Evolutionary conservation across 768 basidiomycete genomes (phyloP).

Genomic region (Suillus americanus): DNA sequence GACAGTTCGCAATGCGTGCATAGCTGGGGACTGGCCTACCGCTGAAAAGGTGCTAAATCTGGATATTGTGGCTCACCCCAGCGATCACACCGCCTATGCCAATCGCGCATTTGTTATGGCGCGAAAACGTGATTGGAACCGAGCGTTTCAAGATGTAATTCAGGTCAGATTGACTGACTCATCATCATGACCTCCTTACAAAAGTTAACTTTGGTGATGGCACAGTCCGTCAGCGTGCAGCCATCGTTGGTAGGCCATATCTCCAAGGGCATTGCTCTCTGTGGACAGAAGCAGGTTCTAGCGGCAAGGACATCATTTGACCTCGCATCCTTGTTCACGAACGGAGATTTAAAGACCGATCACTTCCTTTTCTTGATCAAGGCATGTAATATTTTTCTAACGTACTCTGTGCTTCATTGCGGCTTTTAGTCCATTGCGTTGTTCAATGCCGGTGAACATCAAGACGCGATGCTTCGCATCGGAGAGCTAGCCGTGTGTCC

Average conservation of each 20-base stretch:
- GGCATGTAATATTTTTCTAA: background rate
- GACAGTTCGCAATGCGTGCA: background rate
- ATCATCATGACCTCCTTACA: background rate
- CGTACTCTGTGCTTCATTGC: background rate
- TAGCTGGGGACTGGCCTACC: background rate
- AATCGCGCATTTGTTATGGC: background rate
- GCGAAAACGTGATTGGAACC: background rate
- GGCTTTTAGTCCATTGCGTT: background rate
- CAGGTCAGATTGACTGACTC: background rate
- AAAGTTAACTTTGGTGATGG: background rate
- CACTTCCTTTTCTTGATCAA: background rate
- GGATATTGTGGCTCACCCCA: background rate
- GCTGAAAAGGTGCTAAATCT: background rate
- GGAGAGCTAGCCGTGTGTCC: background rate
- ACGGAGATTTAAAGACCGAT: background rate
- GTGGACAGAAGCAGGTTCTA: background rate
- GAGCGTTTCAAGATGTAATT: background rate
- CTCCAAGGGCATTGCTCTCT: background rate
- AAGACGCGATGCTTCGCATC: background rate
- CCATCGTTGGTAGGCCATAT: background rate
- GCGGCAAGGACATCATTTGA: background rate
- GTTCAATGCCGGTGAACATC: background rate
- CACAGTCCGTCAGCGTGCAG: background rate
- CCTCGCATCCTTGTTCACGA: background rate
- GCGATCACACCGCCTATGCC: background rate